Evolutionary conservation across 2,329 filamentous ascomycete species (phyloP), one percentile per base, ranked within the genome.

Genomic region (Chaetomium sp.): DNA sequence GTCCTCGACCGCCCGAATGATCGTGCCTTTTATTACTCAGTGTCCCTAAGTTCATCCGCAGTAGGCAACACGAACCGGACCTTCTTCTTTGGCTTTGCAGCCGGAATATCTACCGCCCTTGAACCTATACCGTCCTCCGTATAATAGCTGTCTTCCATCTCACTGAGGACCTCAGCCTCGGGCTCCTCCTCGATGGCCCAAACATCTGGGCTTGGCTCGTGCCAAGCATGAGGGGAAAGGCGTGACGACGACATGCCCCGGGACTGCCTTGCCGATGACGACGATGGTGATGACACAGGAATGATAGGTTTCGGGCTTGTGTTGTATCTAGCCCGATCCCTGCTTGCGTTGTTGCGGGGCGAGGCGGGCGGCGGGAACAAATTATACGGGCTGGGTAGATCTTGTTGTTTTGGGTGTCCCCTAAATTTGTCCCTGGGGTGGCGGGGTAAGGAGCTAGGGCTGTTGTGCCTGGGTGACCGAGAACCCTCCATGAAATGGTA

Each of bases 171-270:
- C 35, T 80, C 77, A 63, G 79, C 77, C 68, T 81, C 79, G 1
- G 76, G 76, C 69, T 82, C 79, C 66, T 83, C 80, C 67, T 80
- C 76, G 54, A 83, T 83, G 35, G 77, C 77, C 76, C 79, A 83
- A 3, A 83, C 80, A 52, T 82, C 79, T 0, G 79, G 79, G 63
- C 79, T 82, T 6, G 80, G 80, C 68, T 80, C 76, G 40, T 79
- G 71, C 80, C 80, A 83, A 1, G 80, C 72, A 54, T 73, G 72
- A 8, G 72, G 73, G 7, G 76, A 74, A 44, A 64, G 71, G 37
- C 66, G 68, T 49, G 43, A 8, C 19, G 54, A 44, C 19, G 54
- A 44, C 34, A 32, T 38, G 10, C 33, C 37, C 32, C 36, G 27
- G 36, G 43, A 4, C 10, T 44, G 34, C 27, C 53, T 47, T 8